These are phyloP conservation scores for Coccomyxa subellipsoidea DNA, from an alignment of 163 green algal genomes.

Conservation along the genomic window DNA sequence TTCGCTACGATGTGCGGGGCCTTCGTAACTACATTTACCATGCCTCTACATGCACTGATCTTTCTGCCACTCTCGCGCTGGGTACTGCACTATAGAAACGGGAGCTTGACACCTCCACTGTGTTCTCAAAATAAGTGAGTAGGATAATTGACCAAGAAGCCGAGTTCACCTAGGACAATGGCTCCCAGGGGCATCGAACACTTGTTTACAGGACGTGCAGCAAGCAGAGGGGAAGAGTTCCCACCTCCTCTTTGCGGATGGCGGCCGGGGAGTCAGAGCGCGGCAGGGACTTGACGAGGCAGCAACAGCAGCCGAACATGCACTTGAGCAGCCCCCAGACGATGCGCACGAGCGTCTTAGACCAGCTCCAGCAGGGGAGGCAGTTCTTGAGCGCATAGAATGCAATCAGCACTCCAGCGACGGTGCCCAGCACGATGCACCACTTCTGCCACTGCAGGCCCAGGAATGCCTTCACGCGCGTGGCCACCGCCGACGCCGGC, in stretches of 20 bases:
- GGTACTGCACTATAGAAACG: too few species aligned
- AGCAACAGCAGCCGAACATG: not conserved
- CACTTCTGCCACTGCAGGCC: not conserved
- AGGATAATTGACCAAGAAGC: too few species aligned
- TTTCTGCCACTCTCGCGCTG: too few species aligned
- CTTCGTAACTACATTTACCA: too few species aligned
- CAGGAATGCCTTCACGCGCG: not conserved
- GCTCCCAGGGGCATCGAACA: too few species aligned
- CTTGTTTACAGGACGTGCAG: too few species aligned
- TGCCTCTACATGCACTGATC: too few species aligned
- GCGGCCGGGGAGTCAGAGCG: not conserved
- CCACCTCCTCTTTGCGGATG: not conserved
- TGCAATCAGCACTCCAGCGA: not conserved
- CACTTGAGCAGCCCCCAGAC: not conserved
- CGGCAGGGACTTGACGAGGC: not conserved
- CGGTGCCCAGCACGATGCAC: not conserved
- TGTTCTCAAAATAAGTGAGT: too few species aligned
- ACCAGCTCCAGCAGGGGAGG: not conserved
- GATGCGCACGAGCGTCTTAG: not conserved
- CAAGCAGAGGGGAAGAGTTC: not conserved
- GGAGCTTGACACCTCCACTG: too few species aligned
- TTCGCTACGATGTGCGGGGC: too few species aligned
- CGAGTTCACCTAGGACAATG: too few species aligned
- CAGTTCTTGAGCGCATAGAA: not conserved
- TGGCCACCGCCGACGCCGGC: not conserved